Evolutionary conservation across 306 rosid species (phyloP), one percentile per base, ranked within the genome.

Genomic region (Cicer chorassanicum): DNA sequence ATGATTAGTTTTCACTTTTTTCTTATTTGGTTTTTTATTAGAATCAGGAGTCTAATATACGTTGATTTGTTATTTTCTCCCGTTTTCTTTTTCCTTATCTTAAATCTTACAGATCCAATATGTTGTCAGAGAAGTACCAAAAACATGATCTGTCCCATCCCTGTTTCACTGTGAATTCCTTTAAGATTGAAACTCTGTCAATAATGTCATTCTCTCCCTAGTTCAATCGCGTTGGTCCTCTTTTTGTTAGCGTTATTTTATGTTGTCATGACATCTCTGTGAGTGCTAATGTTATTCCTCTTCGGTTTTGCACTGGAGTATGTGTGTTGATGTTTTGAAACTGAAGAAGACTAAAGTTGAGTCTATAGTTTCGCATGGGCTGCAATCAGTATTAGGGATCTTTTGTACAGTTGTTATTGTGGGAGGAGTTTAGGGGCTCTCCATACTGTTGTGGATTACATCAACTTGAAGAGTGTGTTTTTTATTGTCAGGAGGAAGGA

Each of bases 351-450:
- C 55, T 49, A n/a, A 15, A 16, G 24, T 53, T 16, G 12, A 10
- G 59, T 43, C 29, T 10, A 66, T 11, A 7, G 64, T 70, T 61
- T 78, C 24, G 39, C 53, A 15, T 54, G 15, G 46, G 57, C 29
- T 2, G 29, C 2, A 21, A 21, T 21, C 3, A 18, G 44, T 38
- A 16, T 36, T 34, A 8, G 56, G 15, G 39, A 70, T 48, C 13
- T 40, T 8, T 24, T 61, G 15, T 15, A 15, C 6, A 1, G 24
- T 53, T 70, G 67, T 62, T 50, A 59, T 7, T 18, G 70, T 11
- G 43, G 21, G 78, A 8, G 40, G 21, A 49, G 43, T 42, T 43
- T 64, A 12, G 54, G 9, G 63, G 48, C 56, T 21, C 56, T 21
- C 29, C 29, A 21, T 21, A 3, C 29, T 21, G 29, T 21, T 21